Evolutionary conservation across 2,329 filamentous ascomycete genomes (phyloP).

Genomic region (Dactylonectria macrodidyma): DNA sequence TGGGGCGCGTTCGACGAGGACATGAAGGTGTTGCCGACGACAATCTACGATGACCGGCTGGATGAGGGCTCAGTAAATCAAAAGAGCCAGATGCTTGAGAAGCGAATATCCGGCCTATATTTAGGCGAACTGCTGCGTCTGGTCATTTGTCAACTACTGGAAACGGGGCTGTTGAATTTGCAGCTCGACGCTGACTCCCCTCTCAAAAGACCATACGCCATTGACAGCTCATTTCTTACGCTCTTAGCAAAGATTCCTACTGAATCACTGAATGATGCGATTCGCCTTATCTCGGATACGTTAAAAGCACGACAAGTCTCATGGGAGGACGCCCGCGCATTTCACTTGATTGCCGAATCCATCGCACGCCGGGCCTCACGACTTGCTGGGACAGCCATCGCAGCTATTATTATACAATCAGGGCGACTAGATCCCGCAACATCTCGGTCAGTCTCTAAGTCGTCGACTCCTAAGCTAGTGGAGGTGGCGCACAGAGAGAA

Average conservation of each 20-base stretch:
- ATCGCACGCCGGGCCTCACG: slow-evolving; percentile 20
- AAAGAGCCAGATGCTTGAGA: slow-evolving; percentile 86
- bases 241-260: not conserved
- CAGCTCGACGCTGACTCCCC: not conserved
- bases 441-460: not conserved
- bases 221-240: slow-evolving; percentile 7
- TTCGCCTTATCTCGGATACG: not conserved
- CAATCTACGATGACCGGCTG: slow-evolving; percentile 51
- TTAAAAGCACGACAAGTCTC: not conserved
- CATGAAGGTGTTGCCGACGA: slow-evolving; percentile 13
- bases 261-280: too few species aligned
- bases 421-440: not conserved
- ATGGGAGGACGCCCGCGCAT: not conserved
- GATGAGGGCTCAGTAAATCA: slow-evolving; percentile 80
- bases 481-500: not conserved
- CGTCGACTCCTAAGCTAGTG: not conserved
- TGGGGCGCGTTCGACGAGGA: slow-evolving; percentile 31
- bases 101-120: slow-evolving; percentile 87
- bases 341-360: not conserved
- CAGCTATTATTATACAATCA: slow-evolving; percentile 14
- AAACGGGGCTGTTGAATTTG: not conserved
- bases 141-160: slow-evolving; percentile 50
- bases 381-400: slow-evolving; percentile 13
- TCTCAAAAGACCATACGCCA: not conserved
- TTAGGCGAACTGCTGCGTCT: slow-evolving; percentile 82